Evolutionary conservation across 257 asterid species (phyloP), one percentile per base, ranked within the genome.

Genomic region (Galeopsis tetrahit): DNA sequence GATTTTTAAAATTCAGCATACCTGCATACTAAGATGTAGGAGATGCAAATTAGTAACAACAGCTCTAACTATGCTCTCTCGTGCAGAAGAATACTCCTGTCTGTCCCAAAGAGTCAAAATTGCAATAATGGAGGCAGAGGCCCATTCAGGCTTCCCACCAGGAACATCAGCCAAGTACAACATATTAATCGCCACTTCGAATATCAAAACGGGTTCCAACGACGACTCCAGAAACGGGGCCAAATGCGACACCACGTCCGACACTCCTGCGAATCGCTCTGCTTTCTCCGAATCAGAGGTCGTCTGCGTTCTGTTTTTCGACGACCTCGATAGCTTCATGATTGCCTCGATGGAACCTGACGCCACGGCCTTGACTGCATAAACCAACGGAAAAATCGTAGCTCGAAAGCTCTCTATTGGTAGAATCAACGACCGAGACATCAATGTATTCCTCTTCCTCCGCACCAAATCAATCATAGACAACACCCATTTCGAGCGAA

Each of bases 91-190:
- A 79, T 88, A 89, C 81, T 92, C 97, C 76, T 92, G 96, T 63
- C 97, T 88, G 73, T 92, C 97, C 97, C 97, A 92, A 59, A 92
- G 95, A 53, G 94, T 89, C 70, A 92, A 96, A 78, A 92, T 89
- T 14, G 96, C 92, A 80, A 86, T 89, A 66, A 85, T 89, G 33
- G 97, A 88, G 0, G 85, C 81, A 46, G 96, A 89, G 64, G 97
- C 97, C 97, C 96, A 92, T 83, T 92, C 97, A 0, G 97, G 93
- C 81, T 89, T 89, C 66, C 97, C 97, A 63, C 97, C 97, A 32
- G 96, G 92, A 63, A 92, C 96, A 70, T 92, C 97, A 73, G 97
- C 96, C 90, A 92, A 79, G 82, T 88, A 92, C 58, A 92, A 76
- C 97, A 89, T 92, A 76, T 92, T 92, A 70, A 88, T 89, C 75